These are phyloP conservation scores for Favolaschia claudopus DNA, from an alignment of 768 basidiomycete species.

Conservation along the genomic window DNA sequence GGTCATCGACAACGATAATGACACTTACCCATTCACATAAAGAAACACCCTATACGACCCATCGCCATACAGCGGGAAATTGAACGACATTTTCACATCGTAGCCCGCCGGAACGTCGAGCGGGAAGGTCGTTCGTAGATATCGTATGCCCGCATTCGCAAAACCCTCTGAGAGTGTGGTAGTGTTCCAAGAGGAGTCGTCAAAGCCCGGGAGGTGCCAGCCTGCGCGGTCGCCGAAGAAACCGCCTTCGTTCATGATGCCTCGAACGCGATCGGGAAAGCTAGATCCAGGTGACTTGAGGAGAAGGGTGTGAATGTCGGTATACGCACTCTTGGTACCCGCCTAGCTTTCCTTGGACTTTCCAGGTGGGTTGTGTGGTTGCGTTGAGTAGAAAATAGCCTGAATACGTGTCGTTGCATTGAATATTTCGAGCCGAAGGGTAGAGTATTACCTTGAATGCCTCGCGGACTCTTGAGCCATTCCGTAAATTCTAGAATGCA, in stretches of 20 bases:
- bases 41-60: slow-evolving; percentile 59
- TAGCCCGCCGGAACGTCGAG: slow-evolving; percentile 52
- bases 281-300: slow-evolving; percentile 15
- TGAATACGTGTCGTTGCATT: no score
- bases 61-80: slow-evolving; percentile 49
- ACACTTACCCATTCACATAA: slow-evolving; percentile 51
- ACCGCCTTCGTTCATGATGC: slow-evolving; percentile 58
- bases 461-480: slow-evolving; percentile 59
- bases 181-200: slow-evolving; percentile 57
- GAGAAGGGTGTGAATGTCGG: not conserved
- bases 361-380: slow-evolving; percentile 40
- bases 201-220: slow-evolving; percentile 62
- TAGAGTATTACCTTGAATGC: slow-evolving; percentile 51
- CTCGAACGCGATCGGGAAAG: slow-evolving; percentile 56
- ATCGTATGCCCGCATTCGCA: slow-evolving; percentile 53
- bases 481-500: slow-evolving; percentile 7
- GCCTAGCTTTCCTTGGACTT: slow-evolving; percentile 59
- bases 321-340: slow-evolving; percentile 48
- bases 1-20: slow-evolving; percentile 50
- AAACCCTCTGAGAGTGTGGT: slow-evolving; percentile 49
- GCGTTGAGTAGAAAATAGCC: slow-evolving; percentile 17
- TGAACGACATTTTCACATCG: slow-evolving; percentile 61
- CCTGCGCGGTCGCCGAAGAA: slow-evolving; percentile 47
- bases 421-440: slow-evolving; percentile 57
- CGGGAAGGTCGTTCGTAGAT: slow-evolving; percentile 56